Evolutionary conservation across 1,139 yeast genomes (phyloP).

Genomic region (Sugiyamaella novakii): DNA sequence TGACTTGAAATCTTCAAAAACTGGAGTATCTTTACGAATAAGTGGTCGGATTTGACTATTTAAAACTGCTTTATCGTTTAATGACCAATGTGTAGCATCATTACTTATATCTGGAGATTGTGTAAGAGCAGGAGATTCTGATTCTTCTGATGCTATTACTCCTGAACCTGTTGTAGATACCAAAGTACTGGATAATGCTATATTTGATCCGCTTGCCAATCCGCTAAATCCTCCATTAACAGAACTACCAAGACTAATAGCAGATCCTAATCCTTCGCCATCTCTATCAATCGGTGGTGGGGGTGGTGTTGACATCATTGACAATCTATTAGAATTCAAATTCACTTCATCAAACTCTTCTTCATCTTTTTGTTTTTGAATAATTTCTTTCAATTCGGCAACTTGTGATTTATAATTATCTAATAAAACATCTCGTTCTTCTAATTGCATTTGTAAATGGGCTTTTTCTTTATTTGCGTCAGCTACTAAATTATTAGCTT

Average conservation of each 20-base stretch:
- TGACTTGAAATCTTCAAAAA: constrained; percentile 21
- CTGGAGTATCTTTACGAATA: constrained; percentile 21
- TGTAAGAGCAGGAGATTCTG: not conserved
- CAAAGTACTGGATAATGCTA: constrained; percentile 2
- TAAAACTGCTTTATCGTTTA: constrained; percentile 18
- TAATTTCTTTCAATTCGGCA: constrained; percentile 62
- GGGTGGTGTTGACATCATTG: constrained; percentile 21
- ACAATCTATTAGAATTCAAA: constrained; percentile 7
- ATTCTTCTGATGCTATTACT: not conserved
- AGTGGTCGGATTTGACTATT: constrained; percentile 20
- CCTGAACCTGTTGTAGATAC: constrained; percentile 1
- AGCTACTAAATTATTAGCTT: constrained; percentile 74
- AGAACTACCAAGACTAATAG: constrained; percentile 6
- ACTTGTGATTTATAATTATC: constrained; percentile 70
- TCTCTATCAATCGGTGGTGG: constrained; percentile 6
- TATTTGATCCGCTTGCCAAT: not conserved
- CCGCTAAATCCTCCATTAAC: not conserved
- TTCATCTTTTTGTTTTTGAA: constrained; percentile 50
- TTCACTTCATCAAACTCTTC: constrained; percentile 27
- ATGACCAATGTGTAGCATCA: constrained; percentile 20
- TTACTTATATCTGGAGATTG: not conserved
- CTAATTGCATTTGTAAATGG: constrained; percentile 64
- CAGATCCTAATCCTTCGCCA: not conserved
- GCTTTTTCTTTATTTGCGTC: constrained; percentile 54
- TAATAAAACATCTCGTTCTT: constrained; percentile 71